A percentile compares a stretch with the other conserved stretches of the same genome.
phyloP scores from a whole-genome alignment of 495 filamentous ascomycete species.

The Alectoria sarmentosa region DNA sequence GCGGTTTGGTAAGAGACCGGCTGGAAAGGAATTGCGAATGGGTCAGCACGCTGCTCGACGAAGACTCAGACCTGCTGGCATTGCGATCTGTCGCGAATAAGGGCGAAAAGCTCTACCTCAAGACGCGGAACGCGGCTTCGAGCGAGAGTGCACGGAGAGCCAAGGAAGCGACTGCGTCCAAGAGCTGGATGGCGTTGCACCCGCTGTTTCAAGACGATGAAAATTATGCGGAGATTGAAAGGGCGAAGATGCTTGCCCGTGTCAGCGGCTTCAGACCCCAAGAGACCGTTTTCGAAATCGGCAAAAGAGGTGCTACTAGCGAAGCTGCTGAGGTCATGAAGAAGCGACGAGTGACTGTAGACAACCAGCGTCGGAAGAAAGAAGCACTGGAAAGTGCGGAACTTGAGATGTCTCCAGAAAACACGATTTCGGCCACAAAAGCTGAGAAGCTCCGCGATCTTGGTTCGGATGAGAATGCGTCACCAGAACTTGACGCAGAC shows the following conservation, averaged over 20 bases:
- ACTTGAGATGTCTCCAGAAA: background rate
- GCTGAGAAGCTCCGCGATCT: conserved; percentile 28
- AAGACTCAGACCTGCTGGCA: conserved; percentile 62
- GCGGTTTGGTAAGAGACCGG: conserved; percentile 58
- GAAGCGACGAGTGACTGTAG: conserved; percentile 49
- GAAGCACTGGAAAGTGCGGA: conserved; percentile 26
- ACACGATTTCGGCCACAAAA: conserved; percentile 16
- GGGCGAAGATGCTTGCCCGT: conserved; percentile 75
- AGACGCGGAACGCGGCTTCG: conserved; percentile 82
- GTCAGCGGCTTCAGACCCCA: conserved; percentile 80
- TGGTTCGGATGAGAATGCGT: conserved; percentile 23
- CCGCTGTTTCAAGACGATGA: conserved; percentile 65
- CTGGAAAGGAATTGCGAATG: conserved; percentile 71
- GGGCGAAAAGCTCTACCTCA: conserved; percentile 86
- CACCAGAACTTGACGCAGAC: conserved; percentile 38
- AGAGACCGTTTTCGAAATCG: conserved; percentile 93
- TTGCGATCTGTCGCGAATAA: conserved; percentile 71
- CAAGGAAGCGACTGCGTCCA: conserved; percentile 61
- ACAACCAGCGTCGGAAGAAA: conserved; percentile 35
- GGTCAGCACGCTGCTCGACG: conserved; percentile 65
- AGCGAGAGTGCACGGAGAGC: conserved; percentile 78
- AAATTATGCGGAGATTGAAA: conserved; percentile 56
- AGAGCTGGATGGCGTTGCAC: conserved; percentile 63
- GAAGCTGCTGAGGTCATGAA: conserved; percentile 79
- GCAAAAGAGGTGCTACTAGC: conserved; percentile 48